Base-by-base conservation (phyloP, 345 rosid species). In the Pugionium dolabratum region DNA sequence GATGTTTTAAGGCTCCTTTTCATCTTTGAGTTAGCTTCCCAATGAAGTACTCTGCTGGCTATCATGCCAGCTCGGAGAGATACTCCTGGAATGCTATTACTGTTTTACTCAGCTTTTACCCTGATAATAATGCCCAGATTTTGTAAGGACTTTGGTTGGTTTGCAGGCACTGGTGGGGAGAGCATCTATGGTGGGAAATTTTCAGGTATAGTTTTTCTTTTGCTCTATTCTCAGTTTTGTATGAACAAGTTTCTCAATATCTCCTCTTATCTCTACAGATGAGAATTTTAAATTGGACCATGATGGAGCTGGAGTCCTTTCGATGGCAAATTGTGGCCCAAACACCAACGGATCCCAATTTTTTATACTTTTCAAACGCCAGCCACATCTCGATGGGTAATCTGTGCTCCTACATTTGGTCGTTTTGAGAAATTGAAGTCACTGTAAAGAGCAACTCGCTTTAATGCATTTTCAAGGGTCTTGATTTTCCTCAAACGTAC, bases 111-210 rank as follows among this genome's bases (percentile, higher is more conserved):
- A 73, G 67, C 75, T 78, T 18, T 77, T 75, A 72, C 79, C 72
- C 80, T 65, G 64, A 72, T 74, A 70, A 57, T 61, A 69, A 76
- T 74, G 79, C 78, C 81, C 75, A 66, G 81, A 87, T 64, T 18
- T 64, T 78, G 76, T 79, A 79, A 84, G 80, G 82, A 78, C 60
- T 79, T 81, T 82, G 55, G 74, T 83, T 94, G 84, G 79, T 83
- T 83, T 87, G 88, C 91, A 95, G 99, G 97, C 85, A 89, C 99
- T 60, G 99, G 99, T 59, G 99, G 99, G 67, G 98, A 95, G 81
- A 89, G 98, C 69, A 89, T 91, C 67, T 95, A 85, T 48, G 99
- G 96, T 75, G 98, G 96, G 66, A 95, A 89, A 75, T 91, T 95
- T 85, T 71, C 88, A 50, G 99, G 99, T 91, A 75, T 62, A 47